Percentiles rank a stretch among this genome's conserved stretches.
phyloP scores from a whole-genome alignment of 495 filamentous ascomycete species.

The Xylaria cubensis region DNA sequence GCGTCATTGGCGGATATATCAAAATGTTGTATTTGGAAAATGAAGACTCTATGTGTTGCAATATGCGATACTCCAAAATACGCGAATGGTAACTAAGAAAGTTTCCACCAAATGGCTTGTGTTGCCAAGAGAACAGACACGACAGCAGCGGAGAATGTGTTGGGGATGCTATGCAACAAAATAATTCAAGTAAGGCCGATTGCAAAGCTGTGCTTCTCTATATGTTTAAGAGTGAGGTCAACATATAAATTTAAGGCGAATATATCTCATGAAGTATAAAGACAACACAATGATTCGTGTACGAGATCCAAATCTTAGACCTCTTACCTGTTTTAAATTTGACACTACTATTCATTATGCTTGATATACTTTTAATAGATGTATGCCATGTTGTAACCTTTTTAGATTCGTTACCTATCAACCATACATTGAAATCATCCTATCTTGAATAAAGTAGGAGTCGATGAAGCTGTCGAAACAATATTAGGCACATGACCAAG shows the following conservation, averaged over 20 bases:
- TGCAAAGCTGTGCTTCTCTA: neutral
- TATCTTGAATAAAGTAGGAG: neutral
- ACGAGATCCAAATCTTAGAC: neutral
- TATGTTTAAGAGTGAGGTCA: neutral
- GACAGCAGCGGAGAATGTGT: neutral
- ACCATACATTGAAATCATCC: neutral
- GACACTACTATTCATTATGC: neutral
- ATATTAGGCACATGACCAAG: neutral
- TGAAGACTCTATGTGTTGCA: neutral
- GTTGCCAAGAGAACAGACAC: constrained; percentile 1
- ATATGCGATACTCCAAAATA: neutral
- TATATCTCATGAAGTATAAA: neutral
- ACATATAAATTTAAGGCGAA: neutral
- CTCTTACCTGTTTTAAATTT: neutral
- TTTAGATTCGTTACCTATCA: neutral
- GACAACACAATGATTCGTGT: neutral
- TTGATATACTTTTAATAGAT: neutral
- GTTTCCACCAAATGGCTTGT: constrained; percentile 9
- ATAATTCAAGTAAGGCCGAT: neutral
- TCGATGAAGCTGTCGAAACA: neutral
- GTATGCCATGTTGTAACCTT: neutral
- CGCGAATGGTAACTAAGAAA: neutral
- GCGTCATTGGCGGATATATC: constrained; percentile 4
- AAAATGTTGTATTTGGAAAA: neutral
- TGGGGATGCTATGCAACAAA: neutral